phyloP scores from a whole-genome alignment of 2,329 filamentous ascomycete genomes.

The Diaporthe citrichinensis region DNA sequence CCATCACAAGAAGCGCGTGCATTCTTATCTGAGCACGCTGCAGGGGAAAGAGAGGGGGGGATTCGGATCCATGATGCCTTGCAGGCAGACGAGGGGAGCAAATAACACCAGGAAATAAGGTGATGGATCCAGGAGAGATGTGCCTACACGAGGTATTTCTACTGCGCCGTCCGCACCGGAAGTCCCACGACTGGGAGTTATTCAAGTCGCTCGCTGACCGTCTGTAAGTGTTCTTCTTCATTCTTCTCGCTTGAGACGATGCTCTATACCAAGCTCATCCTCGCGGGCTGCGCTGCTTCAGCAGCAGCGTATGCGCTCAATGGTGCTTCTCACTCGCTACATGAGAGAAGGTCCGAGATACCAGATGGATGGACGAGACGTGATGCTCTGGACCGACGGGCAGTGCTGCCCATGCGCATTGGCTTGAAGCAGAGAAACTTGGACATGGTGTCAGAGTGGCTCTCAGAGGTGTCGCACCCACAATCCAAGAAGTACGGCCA shows the following conservation, averaged over 20 bases:
- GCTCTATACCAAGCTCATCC: conserved; percentile 17
- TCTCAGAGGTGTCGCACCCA: conserved; percentile 37
- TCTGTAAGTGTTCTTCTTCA: neutral
- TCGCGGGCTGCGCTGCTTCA: conserved; percentile 21
- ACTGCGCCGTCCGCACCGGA: neutral
- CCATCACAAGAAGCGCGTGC: neutral
- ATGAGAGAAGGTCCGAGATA: conserved; percentile 36
- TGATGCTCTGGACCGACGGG: conserved; percentile 36
- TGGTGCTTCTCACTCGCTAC: conserved; percentile 29
- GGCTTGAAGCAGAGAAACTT: conserved; percentile 41
- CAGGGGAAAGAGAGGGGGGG: neutral
- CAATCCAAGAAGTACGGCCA: conserved; percentile 39
- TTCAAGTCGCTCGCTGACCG: neutral
- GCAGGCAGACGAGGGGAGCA: neutral
- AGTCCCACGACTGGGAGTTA: neutral
- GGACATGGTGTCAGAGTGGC: conserved; percentile 34
- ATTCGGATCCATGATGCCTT: neutral
- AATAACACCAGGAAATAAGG: conserved; percentile 2
- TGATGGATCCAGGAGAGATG: neutral
- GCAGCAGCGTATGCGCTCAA: conserved; percentile 13
- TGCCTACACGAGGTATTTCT: conserved; percentile 6
- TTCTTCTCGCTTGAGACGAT: neutral
- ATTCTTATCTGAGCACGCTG: conserved; percentile 6
- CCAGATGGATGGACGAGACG: conserved; percentile 37
- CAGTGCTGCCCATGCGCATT: conserved; percentile 39